Evolutionary conservation across 768 basidiomycete species (phyloP), one percentile per base, ranked within the genome.

Genomic region (Mycena alexandri): DNA sequence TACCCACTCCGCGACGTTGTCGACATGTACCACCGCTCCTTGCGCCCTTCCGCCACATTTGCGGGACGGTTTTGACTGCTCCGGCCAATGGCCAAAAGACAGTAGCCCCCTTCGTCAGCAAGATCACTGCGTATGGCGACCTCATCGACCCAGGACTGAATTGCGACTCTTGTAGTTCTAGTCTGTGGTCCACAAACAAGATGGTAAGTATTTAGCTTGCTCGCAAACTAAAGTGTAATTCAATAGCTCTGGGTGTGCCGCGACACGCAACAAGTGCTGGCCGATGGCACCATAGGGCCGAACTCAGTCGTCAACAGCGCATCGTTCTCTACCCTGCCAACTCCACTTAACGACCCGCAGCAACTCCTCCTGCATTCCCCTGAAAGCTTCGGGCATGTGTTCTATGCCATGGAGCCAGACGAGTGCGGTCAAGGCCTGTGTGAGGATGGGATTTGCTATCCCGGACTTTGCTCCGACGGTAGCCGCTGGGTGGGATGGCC

Each of bases 401-500:
- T 60, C 52, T 68, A 63, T 56, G 34, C 67, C 6, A 62, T 68
- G 25, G 62, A 60, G 33, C 19, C 56, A 5, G 67, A 68, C 43
- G 62, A 68, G 36, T 68, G 67, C 14, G 62, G 62, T 8, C n/a
- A 56, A 22, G 38, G 38, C 38, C 9, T 38, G 11, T 38, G 38
- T 14, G 38, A 38, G 38, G 10, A 38, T 14, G 38, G 38, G 10
- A 38, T 38, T 11, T 38, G 38, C 38, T 38, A 38, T 9, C 51
- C 21, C 19, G 67, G 67, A 11, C 29, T 50, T 4, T 68, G 67
- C 57, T 29, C 42, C 44, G 57, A 68, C 36, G 62, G 62, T 0
- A 53, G 57, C 24, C 61, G 67, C 24, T 68, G 67, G 67, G 67
- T 68, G 29, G 67, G 67, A n/a, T 68, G 67, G 67, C 67, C 67